phyloP scores from a whole-genome alignment of 805 yeast genomes.

The Lipomyces sp. region DNA sequence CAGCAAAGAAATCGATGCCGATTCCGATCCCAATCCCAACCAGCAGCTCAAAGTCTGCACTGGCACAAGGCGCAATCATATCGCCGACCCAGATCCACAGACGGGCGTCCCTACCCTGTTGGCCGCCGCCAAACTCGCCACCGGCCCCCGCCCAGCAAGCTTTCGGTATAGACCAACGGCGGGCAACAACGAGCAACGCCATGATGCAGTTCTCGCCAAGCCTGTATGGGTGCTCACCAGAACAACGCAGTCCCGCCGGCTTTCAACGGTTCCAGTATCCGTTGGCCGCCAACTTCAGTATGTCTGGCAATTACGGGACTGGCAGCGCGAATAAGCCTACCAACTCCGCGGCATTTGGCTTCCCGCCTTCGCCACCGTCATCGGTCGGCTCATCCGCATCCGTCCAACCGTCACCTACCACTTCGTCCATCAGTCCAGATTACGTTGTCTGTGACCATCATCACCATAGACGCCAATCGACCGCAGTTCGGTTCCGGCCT shows the following conservation, averaged over 20 bases:
- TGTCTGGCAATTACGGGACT: neutral
- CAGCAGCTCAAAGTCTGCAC: constrained; percentile 23
- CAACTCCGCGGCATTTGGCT: neutral
- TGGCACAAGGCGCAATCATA: constrained; percentile 18
- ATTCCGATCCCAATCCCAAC: constrained; percentile 31
- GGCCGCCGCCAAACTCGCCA: constrained; percentile 14
- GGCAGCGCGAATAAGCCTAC: neutral
- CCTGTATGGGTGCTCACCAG: constrained; percentile 29
- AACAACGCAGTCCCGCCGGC: constrained; percentile 25
- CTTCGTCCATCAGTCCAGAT: neutral
- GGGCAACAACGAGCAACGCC: constrained; percentile 7
- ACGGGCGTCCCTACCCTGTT: constrained; percentile 18
- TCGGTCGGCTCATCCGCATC: neutral
- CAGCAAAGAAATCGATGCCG: constrained; percentile 7
- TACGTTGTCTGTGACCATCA: constrained; percentile 37
- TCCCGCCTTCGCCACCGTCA: constrained; percentile 12
- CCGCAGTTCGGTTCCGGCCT: constrained; percentile 41
- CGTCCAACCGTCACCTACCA: neutral
- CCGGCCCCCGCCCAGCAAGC: neutral
- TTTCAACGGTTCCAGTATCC: constrained; percentile 10
- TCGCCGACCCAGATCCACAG: constrained; percentile 33
- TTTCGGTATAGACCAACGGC: constrained; percentile 5
- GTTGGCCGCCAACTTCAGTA: neutral
- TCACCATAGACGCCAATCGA: constrained; percentile 42
- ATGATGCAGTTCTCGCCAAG: constrained; percentile 20